phyloP scores from a whole-genome alignment of 2,329 filamentous ascomycete species.

The Colletotrichum abscissum region DNA sequence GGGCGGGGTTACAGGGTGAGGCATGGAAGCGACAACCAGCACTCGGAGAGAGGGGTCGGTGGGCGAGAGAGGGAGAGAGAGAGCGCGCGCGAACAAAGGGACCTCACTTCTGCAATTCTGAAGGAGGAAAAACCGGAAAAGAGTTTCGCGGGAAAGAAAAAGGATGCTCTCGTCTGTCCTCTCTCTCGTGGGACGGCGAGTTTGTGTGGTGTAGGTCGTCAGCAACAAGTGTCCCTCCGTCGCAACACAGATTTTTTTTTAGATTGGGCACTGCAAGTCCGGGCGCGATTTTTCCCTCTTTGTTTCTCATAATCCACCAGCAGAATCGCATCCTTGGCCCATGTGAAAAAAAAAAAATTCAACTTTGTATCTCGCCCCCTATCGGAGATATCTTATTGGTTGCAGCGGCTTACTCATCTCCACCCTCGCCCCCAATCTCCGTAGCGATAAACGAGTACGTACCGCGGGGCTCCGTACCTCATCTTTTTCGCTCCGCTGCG shows the following conservation, averaged over 20 bases:
- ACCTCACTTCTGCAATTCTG: constrained; percentile 29
- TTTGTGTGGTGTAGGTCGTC: constrained; percentile 21
- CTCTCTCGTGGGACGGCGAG: constrained; percentile 30
- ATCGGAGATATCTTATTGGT: constrained; percentile 25
- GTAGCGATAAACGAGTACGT: constrained; percentile 18
- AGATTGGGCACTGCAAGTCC: constrained; percentile 24
- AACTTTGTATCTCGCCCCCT: constrained; percentile 20
- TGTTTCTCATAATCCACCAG: constrained; percentile 29
- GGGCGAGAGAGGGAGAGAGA: neutral
- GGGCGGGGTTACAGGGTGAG: constrained; percentile 61
- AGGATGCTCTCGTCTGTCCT: constrained; percentile 33
- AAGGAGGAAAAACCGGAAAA: constrained; percentile 20
- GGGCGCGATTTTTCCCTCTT: constrained; percentile 23
- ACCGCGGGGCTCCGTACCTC: constrained; percentile 26
- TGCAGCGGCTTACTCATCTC: neutral
- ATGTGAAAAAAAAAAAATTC: constrained; percentile 34
- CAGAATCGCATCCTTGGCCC: constrained; percentile 36
- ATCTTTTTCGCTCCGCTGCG: constrained; percentile 29
- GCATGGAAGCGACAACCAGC: constrained; percentile 47
- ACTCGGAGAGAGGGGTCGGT: constrained; percentile 4
- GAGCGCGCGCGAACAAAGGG: constrained; percentile 4
- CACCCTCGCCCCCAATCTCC: neutral
- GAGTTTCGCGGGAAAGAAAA: neutral
- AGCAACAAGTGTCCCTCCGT: constrained; percentile 8
- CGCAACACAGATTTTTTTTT: constrained; percentile 33